A percentile compares a stretch with the other conserved stretches of the same genome.
phyloP scores from a whole-genome alignment of 1,284 basidiomycete genomes.

The Coriolopsis trogii region DNA sequence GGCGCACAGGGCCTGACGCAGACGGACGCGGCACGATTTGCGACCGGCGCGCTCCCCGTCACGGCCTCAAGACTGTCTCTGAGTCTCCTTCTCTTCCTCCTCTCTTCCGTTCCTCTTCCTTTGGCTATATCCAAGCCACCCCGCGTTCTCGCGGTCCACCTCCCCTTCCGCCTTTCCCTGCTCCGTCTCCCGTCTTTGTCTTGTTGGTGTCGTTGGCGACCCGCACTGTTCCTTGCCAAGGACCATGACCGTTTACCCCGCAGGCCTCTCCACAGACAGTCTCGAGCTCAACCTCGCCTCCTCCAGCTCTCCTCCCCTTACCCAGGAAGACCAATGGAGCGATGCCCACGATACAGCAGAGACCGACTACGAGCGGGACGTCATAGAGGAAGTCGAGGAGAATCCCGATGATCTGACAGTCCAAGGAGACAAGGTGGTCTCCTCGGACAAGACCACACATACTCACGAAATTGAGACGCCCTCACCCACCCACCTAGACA shows the following conservation, averaged over 20 bases:
- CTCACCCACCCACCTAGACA: slow-evolving; percentile 31
- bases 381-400: slow-evolving; percentile 33
- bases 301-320: slow-evolving; percentile 24
- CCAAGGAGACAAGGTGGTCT: slow-evolving; percentile 39
- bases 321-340: slow-evolving; percentile 41
- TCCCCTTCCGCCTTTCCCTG: slow-evolving; percentile 1
- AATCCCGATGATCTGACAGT: slow-evolving; percentile 35
- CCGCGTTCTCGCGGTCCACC: slow-evolving; percentile 13
- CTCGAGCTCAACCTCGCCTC: slow-evolving; percentile 27
- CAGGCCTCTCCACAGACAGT: slow-evolving; percentile 34
- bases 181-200: neutral
- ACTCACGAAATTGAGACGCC: slow-evolving; percentile 33
- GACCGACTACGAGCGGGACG: slow-evolving; percentile 40
- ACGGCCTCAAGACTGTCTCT: slow-evolving; percentile 14
- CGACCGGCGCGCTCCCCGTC: slow-evolving; percentile 21
- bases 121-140: slow-evolving; percentile 2
- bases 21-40: slow-evolving; percentile 19
- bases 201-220: slow-evolving; percentile 3
- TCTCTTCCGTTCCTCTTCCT: neutral
- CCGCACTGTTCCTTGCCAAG: no score
- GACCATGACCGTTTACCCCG: slow-evolving; percentile 27
- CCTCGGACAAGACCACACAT: slow-evolving; percentile 35
- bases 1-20: no score
- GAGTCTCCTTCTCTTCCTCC: slow-evolving; percentile 7
- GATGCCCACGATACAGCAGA: slow-evolving; percentile 42